Percentiles rank a stretch among this genome's conserved stretches.
Evolutionary conservation across 495 filamentous ascomycete species (phyloP).

Genomic region (Penicillium flavigenum): DNA sequence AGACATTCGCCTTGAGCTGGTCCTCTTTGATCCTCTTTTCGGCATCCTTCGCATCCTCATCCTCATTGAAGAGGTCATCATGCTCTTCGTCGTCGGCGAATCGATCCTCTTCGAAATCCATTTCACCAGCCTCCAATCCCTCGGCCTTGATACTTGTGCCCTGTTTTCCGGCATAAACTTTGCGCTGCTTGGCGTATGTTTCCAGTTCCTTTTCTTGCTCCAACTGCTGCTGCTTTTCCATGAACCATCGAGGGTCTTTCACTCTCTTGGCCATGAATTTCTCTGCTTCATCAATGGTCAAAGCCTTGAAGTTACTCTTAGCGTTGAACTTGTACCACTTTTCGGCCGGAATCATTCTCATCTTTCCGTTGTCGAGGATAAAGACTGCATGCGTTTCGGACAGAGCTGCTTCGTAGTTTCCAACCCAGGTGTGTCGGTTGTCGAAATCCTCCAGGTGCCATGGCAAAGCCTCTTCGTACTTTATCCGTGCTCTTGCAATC

Average conservation of each 20-base stretch:
- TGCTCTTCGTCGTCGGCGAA: conserved; percentile 89
- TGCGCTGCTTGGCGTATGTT: conserved; percentile 47
- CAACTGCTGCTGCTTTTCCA: conserved; percentile 58
- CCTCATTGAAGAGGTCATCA: conserved; percentile 76
- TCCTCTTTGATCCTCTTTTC: conserved; percentile 84
- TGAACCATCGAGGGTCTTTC: conserved; percentile 75
- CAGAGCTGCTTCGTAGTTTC: conserved; percentile 80
- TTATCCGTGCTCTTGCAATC: conserved; percentile 72
- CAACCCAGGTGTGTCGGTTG: conserved; percentile 88
- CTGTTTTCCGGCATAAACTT: conserved; percentile 47
- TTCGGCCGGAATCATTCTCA: conserved; percentile 86
- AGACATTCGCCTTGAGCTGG: conserved; percentile 81
- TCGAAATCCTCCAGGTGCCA: conserved; percentile 98
- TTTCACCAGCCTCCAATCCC: conserved; percentile 59
- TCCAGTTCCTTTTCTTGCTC: conserved; percentile 51
- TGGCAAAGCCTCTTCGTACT: conserved; percentile 91
- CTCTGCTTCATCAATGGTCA: conserved; percentile 84
- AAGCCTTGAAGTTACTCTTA: conserved; percentile 76
- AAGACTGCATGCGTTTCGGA: conserved; percentile 78
- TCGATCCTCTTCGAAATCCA: conserved; percentile 64
- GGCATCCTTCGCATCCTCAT: conserved; percentile 85
- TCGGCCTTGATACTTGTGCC: conserved; percentile 28
- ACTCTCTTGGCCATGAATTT: conserved; percentile 71
- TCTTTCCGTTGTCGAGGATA: conserved; percentile 60
- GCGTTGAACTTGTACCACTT: conserved; percentile 92